A percentile compares a stretch with the other conserved stretches of the same genome.
phyloP scores from a whole-genome alignment of 495 filamentous ascomycete genomes.

The Chaetomium cochliodes region DNA sequence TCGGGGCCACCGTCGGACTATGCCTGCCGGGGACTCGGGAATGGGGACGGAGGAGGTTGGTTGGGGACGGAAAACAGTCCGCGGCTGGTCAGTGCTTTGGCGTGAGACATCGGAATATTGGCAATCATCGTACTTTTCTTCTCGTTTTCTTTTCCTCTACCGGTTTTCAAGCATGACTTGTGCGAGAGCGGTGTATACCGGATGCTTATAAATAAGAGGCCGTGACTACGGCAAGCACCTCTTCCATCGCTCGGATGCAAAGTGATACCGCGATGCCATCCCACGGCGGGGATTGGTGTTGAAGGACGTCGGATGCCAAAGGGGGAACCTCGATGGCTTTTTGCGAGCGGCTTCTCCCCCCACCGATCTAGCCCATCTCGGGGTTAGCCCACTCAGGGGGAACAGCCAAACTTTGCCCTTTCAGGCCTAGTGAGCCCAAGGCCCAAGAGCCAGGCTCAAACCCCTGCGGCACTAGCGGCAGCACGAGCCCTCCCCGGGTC shows the following conservation, averaged over 20 bases:
- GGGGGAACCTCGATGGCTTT: too few species aligned
- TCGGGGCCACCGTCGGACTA: too few species aligned
- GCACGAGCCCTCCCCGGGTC: constrained; percentile 9
- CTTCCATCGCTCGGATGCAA: too few species aligned
- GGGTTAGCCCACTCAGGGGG: background rate
- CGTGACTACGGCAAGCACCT: too few species aligned
- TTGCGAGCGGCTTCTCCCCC: too few species aligned
- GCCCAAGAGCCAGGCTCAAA: constrained; percentile 2
- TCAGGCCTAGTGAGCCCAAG: background rate
- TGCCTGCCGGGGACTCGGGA: background rate
- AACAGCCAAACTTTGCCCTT: background rate
- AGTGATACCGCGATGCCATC: too few species aligned
- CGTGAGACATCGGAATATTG: background rate
- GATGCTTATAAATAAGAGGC: too few species aligned
- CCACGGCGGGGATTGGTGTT: too few species aligned
- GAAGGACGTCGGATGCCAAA: too few species aligned
- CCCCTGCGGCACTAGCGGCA: constrained; percentile 1
- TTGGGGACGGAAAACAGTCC: background rate
- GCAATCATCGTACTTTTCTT: background rate
- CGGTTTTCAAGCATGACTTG: too few species aligned
- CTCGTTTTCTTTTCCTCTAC: background rate
- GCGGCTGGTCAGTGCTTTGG: constrained; percentile 1
- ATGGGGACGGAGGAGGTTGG: background rate
- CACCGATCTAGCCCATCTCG: background rate
- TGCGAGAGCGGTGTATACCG: too few species aligned